Percentiles rank a stretch among this genome's conserved stretches.
These are phyloP conservation scores for Saksenaea vasiformis DNA, from an alignment of 371 early-diverging fungal genomes.

Conservation along the genomic window DNA sequence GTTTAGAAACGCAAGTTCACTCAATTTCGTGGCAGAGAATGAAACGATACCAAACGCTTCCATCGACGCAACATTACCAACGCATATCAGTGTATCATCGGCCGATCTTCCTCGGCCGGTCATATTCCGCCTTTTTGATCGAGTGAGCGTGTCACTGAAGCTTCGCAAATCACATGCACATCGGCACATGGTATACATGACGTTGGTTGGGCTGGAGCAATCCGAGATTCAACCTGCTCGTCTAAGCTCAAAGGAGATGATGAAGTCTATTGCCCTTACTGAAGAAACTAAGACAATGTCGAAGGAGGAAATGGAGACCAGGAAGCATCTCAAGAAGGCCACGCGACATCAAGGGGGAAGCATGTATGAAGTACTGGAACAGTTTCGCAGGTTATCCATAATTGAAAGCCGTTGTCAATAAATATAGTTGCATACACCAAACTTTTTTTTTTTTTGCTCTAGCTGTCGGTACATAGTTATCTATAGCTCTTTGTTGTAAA, in stretches of 20 bases:
- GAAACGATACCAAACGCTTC: conserved; percentile 31
- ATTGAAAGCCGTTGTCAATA: neutral
- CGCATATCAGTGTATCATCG: conserved; percentile 14
- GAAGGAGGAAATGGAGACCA: conserved; percentile 15
- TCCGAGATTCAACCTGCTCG: conserved; percentile 9
- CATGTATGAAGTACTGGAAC: conserved; percentile 23
- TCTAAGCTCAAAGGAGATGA: conserved; percentile 12
- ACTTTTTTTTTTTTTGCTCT: no score
- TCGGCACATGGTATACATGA: conserved; percentile 64
- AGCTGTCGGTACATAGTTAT: no score
- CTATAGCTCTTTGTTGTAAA: no score
- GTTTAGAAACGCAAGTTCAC: neutral
- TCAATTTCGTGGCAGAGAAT: conserved; percentile 14
- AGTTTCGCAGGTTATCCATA: conserved; percentile 19
- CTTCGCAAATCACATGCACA: conserved; percentile 63
- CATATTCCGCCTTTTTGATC: conserved; percentile 58
- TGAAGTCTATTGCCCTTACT: conserved; percentile 12
- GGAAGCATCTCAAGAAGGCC: conserved; percentile 12
- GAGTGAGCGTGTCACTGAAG: conserved; percentile 58
- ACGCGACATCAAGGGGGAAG: conserved; percentile 11
- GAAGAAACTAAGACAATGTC: conserved; percentile 4
- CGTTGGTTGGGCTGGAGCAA: conserved; percentile 50
- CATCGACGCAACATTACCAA: conserved; percentile 18
- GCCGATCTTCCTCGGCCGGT: conserved; percentile 40
- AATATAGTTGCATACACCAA: no score